Evolutionary conservation across 257 asterid species (phyloP), one percentile per base, ranked within the genome.

Genomic region (Solanum medicagineum): DNA sequence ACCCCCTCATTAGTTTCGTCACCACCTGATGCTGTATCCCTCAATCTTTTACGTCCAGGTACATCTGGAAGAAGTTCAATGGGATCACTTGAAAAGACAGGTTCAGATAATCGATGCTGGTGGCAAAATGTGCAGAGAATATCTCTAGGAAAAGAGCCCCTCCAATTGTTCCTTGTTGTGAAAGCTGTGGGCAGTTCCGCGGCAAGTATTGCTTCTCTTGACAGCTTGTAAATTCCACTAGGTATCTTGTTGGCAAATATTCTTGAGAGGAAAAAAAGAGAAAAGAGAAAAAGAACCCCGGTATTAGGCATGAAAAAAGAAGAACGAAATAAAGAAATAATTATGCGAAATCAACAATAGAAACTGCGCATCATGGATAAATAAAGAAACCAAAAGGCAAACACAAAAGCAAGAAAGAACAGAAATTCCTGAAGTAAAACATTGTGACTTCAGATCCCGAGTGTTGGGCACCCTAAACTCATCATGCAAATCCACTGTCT

Each of bases 61-160:
- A 86, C 79, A 83, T 89, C 92, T 51, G 84, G 81, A 77, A 86
- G 86, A 56, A 89, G 84, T 71, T 89, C 93, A 51, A 53, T 56
- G 63, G 85, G 73, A 81, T 45, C 85, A 65, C 89, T 90, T 86
- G 85, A 89, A 75, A 96, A 89, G 80, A 89, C 88, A 66, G 99
- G 99, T 90, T 95, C 99, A 51, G 95, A 87, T 86, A 95, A 88
- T 86, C 88, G 92, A 87, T 92, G 94, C 87, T 89, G 93, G 55
- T 98, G 98, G 87, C 98, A 95, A 81, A 96, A 93, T 84, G 97
- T 88, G 84, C 88, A 87, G 11, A 96, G 96, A 66, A 93, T 87
- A 75, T 96, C 98, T 90, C 93, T 95, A 3, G 98, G 99, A 42
- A 90, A 86, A 80, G 94, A 86, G 74, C 98, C 98, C 92, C 93